These are phyloP conservation scores for Exophiala dermatitidis DNA, from an alignment of 2,329 filamentous ascomycete genomes.

Conservation along the genomic window DNA sequence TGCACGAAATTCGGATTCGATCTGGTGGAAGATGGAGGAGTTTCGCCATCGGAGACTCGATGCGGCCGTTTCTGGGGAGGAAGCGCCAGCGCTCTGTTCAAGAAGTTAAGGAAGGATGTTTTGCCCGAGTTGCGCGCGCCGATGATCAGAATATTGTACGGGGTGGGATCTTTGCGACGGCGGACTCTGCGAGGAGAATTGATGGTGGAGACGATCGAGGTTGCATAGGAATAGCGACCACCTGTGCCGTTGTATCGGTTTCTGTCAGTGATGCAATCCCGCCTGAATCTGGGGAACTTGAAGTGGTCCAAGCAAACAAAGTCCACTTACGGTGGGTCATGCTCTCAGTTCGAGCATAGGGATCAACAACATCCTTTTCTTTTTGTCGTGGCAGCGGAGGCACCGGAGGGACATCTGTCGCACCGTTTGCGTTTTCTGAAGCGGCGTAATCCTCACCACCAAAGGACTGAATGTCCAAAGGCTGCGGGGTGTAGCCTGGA, in stretches of 20 bases:
- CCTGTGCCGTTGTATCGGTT: slow-evolving; percentile 6
- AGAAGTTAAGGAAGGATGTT: slow-evolving; percentile 92
- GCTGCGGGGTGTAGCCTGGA: slow-evolving; percentile 22
- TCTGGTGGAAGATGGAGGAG: slow-evolving; percentile 48
- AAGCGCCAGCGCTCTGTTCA: slow-evolving; percentile 75
- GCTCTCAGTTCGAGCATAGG: slow-evolving; percentile 78
- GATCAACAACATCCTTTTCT: slow-evolving; percentile 45
- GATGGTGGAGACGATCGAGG: slow-evolving; percentile 80
- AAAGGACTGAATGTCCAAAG: slow-evolving; percentile 23
- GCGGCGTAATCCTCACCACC: slow-evolving; percentile 23
- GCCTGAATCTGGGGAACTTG: background rate
- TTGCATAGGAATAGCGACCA: slow-evolving; percentile 92
- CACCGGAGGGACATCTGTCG: slow-evolving; percentile 17
- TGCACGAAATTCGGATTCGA: slow-evolving; percentile 64
- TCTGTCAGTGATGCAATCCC: slow-evolving; percentile 3
- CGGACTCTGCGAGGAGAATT: slow-evolving; percentile 88
- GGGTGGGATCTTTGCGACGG: slow-evolving; percentile 92
- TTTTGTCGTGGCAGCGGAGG: slow-evolving; percentile 20
- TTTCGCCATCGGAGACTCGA: slow-evolving; percentile 52
- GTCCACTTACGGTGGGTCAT: slow-evolving; percentile 69
- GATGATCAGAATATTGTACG: slow-evolving; percentile 92
- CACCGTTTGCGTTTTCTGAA: slow-evolving; percentile 16
- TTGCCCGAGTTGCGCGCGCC: slow-evolving; percentile 85
- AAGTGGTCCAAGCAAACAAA: background rate
- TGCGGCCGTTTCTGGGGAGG: slow-evolving; percentile 66